Evolutionary conservation across 2,329 filamentous ascomycete species (phyloP).

Genomic region (Colletotrichum ledebouriae): DNA sequence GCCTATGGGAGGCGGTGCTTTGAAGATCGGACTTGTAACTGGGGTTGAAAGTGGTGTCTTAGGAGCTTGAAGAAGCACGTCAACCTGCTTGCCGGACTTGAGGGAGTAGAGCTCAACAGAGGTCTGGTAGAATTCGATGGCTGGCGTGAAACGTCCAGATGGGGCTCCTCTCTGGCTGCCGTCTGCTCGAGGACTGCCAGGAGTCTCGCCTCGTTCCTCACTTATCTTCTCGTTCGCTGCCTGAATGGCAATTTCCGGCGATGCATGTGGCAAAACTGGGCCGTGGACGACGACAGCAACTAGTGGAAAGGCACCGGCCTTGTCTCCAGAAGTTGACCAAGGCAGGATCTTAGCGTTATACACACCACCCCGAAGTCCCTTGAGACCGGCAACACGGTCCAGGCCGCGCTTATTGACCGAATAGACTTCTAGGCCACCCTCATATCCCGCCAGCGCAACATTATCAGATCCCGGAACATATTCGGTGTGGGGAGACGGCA

Average conservation of each 20-base stretch:
- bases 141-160: slow-evolving; percentile 51
- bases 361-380: slow-evolving; percentile 84
- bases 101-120: slow-evolving; percentile 91
- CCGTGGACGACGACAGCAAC: slow-evolving; percentile 87
- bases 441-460: slow-evolving; percentile 81
- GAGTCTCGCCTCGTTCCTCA: slow-evolving; percentile 57
- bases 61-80: slow-evolving; percentile 80
- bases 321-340: slow-evolving; percentile 70
- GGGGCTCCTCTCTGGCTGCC: slow-evolving; percentile 54
- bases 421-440: slow-evolving; percentile 84
- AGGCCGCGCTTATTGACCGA: slow-evolving; percentile 79
- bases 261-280: slow-evolving; percentile 67
- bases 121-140: slow-evolving; percentile 81
- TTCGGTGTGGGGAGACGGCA: slow-evolving; percentile 60
- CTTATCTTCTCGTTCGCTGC: slow-evolving; percentile 54
- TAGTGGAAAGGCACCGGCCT: slow-evolving; percentile 74
- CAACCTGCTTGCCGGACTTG: slow-evolving; percentile 77
- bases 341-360: slow-evolving; percentile 86
- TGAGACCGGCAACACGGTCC: slow-evolving; percentile 77
- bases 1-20: slow-evolving; percentile 77
- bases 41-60: slow-evolving; percentile 71
- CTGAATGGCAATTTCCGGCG: slow-evolving; percentile 53
- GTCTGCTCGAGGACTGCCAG: slow-evolving; percentile 58
- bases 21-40: slow-evolving; percentile 73
- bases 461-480: slow-evolving; percentile 63